These are phyloP conservation scores for Coelastrella sp. DNA, from an alignment of 139 green algal genomes.

Conservation along the genomic window DNA sequence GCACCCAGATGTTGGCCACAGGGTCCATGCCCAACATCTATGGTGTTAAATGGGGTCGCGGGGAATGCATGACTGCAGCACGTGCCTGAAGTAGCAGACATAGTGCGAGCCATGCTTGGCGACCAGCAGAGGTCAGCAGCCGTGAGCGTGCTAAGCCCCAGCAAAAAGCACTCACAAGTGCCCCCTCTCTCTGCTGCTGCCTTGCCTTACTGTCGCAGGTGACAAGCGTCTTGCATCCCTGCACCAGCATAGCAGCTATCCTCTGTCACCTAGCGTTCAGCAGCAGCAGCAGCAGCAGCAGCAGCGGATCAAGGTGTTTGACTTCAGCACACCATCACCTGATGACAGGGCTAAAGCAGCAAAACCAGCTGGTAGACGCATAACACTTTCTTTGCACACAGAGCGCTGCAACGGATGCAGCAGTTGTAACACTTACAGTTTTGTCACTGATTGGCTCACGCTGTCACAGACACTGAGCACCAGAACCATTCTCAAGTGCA, in stretches of 20 bases:
- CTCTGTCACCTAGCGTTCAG: conserved; percentile 5
- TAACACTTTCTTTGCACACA: background rate
- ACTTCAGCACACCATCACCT: conserved; percentile 76
- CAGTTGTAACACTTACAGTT: background rate
- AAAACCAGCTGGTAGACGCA: conserved; percentile 12
- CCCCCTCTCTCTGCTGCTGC: background rate
- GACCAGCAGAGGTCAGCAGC: no score
- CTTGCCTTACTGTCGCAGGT: conserved; percentile 24
- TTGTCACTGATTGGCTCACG: background rate
- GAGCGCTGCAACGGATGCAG: background rate
- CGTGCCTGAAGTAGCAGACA: background rate
- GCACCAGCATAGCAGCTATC: conserved; percentile 23
- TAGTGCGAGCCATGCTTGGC: background rate
- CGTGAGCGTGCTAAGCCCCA: background rate
- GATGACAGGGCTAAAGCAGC: conserved; percentile 74
- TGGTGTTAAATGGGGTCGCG: background rate
- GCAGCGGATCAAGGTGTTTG: conserved; percentile 51
- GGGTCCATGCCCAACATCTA: background rate
- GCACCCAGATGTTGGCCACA: no score
- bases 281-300: conserved; percentile 5
- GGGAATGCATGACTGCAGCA: background rate
- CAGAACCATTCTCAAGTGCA: no score
- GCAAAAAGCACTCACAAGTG: background rate
- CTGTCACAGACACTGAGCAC: no score
- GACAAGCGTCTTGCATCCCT: background rate